phyloP scores from a whole-genome alignment of 2,329 filamentous ascomycete species.

The Trichoderma sp. region DNA sequence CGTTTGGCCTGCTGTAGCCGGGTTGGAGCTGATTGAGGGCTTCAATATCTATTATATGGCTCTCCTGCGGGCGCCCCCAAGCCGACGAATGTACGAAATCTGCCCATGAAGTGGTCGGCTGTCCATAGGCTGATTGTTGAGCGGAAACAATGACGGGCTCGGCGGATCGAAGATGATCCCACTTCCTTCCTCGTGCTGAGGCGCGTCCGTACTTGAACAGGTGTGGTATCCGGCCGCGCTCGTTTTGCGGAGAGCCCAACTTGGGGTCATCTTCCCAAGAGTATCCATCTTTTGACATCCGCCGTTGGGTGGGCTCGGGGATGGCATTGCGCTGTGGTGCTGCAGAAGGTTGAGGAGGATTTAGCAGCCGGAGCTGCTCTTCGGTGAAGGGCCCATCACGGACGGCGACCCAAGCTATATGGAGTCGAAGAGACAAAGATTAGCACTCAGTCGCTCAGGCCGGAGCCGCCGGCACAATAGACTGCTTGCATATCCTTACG shows the following conservation, averaged over 20 bases:
- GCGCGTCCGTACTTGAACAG: conserved; percentile 49
- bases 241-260: conserved; percentile 34
- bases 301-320: conserved; percentile 39
- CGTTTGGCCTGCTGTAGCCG: conserved; percentile 41
- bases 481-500: conserved; percentile 24
- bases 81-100: conserved; percentile 53
- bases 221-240: conserved; percentile 41
- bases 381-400: conserved; percentile 41
- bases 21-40: conserved; percentile 47
- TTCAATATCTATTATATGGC: conserved; percentile 46
- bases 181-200: conserved; percentile 48
- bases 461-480: not conserved
- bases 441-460: not conserved
- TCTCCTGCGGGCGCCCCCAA: conserved; percentile 50
- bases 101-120: conserved; percentile 48
- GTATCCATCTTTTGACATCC: conserved; percentile 49
- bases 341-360: conserved; percentile 38
- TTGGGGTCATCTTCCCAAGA: conserved; percentile 40
- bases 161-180: conserved; percentile 58
- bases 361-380: conserved; percentile 39
- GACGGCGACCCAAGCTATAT: conserved; percentile 49
- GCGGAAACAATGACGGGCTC: conserved; percentile 58
- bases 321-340: conserved; percentile 43
- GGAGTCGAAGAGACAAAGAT: not conserved
- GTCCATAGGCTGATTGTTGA: conserved; percentile 40